These are phyloP conservation scores for Pseudogymnoascus sp. DNA, from an alignment of 2,329 filamentous ascomycete species.

Conservation along the genomic window DNA sequence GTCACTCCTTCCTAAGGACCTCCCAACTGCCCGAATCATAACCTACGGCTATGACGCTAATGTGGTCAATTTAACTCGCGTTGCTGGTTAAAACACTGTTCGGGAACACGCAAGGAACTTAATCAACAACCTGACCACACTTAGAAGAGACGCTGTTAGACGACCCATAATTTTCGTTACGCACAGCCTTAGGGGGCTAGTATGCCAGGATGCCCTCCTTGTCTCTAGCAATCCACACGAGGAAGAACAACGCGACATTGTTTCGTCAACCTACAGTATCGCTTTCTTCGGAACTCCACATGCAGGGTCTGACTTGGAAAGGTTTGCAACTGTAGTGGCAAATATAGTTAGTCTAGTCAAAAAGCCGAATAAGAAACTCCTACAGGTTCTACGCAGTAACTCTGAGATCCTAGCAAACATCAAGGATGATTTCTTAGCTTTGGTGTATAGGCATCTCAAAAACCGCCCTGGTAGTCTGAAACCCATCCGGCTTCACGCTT, in stretches of 20 bases:
- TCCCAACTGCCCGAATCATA: slow-evolving; percentile 30
- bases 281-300: slow-evolving; percentile 35
- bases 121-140: neutral
- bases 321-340: slow-evolving; percentile 28
- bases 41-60: slow-evolving; percentile 34
- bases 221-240: slow-evolving; percentile 28
- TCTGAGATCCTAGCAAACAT: slow-evolving; percentile 23
- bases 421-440: slow-evolving; percentile 23
- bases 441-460: slow-evolving; percentile 17
- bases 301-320: slow-evolving; percentile 27
- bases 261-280: slow-evolving; percentile 25
- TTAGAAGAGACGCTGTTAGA: neutral
- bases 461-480: slow-evolving; percentile 11
- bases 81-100: neutral
- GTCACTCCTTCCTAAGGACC: slow-evolving; percentile 26
- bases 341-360: slow-evolving; percentile 26
- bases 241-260: slow-evolving; percentile 25
- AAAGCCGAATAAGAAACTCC: slow-evolving; percentile 27
- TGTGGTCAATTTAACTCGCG: slow-evolving; percentile 17
- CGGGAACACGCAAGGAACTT: neutral
- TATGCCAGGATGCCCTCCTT: slow-evolving; percentile 32
- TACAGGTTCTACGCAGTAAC: slow-evolving; percentile 25
- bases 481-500: slow-evolving; percentile 27
- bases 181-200: slow-evolving; percentile 35
- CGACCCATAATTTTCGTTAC: slow-evolving; percentile 30